phyloP scores from a whole-genome alignment of 306 rosid species.

The Medicago ruthenica region DNA sequence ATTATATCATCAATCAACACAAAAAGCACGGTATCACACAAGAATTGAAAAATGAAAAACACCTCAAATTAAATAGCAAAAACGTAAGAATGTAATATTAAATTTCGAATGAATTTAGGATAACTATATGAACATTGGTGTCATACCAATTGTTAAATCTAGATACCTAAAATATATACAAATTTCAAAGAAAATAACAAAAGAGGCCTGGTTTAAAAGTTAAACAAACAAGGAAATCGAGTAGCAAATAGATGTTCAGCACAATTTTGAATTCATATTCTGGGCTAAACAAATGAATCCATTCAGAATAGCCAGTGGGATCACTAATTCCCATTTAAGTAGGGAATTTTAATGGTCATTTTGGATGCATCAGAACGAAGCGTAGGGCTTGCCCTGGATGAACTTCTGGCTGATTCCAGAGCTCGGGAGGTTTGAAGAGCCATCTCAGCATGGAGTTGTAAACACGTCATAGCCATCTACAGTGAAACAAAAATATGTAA shows the following conservation, averaged over 20 bases:
- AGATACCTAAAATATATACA: slow-evolving; percentile 33
- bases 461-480: slow-evolving; percentile 86
- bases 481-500: not conserved
- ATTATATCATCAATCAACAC: not conserved
- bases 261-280: slow-evolving; percentile 6
- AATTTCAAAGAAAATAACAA: not conserved
- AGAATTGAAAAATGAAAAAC: not conserved
- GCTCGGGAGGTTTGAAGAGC: slow-evolving; percentile 94
- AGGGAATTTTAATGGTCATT: slow-evolving; percentile 71
- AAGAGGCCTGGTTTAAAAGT: slow-evolving; percentile 6
- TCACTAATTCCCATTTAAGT: slow-evolving; percentile 46
- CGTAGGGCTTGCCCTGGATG: slow-evolving; percentile 51
- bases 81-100: not conserved
- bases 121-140: not conserved
- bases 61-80: slow-evolving; percentile 8
- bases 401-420: slow-evolving; percentile 68
- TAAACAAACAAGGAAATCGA: slow-evolving; percentile 5
- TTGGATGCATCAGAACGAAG: slow-evolving; percentile 64
- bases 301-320: slow-evolving; percentile 14
- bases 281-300: slow-evolving; percentile 7
- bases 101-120: not conserved
- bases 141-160: slow-evolving; percentile 15
- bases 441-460: slow-evolving; percentile 94
- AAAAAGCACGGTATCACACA: not conserved
- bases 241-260: slow-evolving; percentile 6